Evolutionary conservation across 1,284 basidiomycete genomes (phyloP).

Genomic region (Trichosporon coremiiforme): DNA sequence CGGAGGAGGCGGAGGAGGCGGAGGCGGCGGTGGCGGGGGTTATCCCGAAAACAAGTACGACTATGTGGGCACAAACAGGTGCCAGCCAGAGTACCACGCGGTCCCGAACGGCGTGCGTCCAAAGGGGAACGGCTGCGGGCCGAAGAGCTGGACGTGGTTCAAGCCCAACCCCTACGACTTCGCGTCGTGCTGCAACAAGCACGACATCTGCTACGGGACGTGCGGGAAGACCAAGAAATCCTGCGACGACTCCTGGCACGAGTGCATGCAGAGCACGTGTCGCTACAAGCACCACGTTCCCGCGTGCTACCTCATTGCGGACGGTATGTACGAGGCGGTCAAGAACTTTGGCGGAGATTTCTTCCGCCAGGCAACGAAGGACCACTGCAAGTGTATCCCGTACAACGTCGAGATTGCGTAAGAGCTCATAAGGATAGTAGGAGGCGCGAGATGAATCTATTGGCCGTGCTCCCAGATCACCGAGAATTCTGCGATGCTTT

Average conservation of each 20-base stretch:
- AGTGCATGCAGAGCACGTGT: neutral
- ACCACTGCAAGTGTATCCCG: slow-evolving; percentile 15
- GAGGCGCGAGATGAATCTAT: no score
- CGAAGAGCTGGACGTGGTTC: neutral
- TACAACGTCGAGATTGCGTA: neutral
- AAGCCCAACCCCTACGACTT: neutral
- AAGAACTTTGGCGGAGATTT: neutral
- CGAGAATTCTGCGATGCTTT: no score
- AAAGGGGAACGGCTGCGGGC: slow-evolving; percentile 7
- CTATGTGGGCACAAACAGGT: neutral
- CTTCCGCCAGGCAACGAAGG: neutral
- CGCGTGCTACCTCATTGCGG: neutral
- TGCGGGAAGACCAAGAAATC: neutral
- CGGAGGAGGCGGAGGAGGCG: neutral
- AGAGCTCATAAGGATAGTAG: no score
- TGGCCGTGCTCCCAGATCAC: no score
- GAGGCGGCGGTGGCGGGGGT: neutral
- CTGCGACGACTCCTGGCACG: neutral
- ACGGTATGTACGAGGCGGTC: neutral
- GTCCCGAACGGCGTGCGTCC: neutral
- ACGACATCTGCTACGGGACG: slow-evolving; percentile 20
- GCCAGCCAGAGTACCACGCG: neutral
- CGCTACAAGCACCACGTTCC: neutral
- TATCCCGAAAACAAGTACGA: neutral
- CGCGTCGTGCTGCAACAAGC: slow-evolving; percentile 9